Conservation (phyloP, 768 basidiomycete species). For the Podaxis sp. region DNA sequence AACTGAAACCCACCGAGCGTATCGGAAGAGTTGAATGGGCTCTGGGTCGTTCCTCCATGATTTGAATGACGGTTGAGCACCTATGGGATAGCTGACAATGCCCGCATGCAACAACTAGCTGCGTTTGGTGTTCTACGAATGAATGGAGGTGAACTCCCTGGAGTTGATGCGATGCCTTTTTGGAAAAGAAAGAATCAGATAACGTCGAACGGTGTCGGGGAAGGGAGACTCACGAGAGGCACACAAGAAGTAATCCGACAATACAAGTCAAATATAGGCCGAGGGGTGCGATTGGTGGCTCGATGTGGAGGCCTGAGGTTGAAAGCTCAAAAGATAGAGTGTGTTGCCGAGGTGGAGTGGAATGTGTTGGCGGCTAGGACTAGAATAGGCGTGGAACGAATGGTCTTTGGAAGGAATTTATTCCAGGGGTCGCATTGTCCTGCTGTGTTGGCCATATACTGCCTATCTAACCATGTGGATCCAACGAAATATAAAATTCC, state of each 20-base stretch:
- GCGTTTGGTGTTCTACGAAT: neutral
- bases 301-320: neutral
- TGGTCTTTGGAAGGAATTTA: neutral
- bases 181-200: neutral
- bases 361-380: neutral
- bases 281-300: too few relatives aligned
- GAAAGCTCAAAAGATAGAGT: neutral
- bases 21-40: conserved; percentile 4
- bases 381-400: conserved; percentile 1
- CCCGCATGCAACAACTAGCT: neutral
- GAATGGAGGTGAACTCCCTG: neutral
- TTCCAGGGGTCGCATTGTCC: neutral
- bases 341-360: neutral
- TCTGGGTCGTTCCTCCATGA: conserved; percentile 8
- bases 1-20: conserved; percentile 7
- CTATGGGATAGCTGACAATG: neutral
- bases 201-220: too few relatives aligned
- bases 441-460: neutral
- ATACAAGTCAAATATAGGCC: neutral
- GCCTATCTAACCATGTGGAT: neutral
- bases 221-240: neutral
- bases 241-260: neutral
- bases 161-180: neutral
- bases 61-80: neutral
- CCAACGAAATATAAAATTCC: neutral